Conservation (phyloP, 257 asterid genomes). For the Thymus mandschuricus region DNA sequence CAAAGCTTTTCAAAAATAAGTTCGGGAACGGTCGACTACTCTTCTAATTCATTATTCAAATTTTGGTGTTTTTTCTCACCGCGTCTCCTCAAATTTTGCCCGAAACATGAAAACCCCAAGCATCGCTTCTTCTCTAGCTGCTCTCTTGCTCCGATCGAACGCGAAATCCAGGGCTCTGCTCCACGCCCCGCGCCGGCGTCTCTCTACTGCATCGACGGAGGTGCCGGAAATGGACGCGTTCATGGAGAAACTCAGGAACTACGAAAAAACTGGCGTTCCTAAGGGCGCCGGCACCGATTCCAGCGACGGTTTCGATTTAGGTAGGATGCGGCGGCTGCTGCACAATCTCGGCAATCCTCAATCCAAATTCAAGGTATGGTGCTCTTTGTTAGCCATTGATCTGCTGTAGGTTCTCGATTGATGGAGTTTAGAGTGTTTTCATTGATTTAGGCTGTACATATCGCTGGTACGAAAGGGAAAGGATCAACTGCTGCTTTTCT, state of each 20-base stretch:
- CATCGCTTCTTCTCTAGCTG: slow-evolving; percentile 29
- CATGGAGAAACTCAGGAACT: slow-evolving; percentile 70
- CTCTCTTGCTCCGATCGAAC: slow-evolving; percentile 26
- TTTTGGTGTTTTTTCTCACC: neutral
- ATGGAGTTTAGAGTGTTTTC: neutral
- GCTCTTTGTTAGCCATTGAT: slow-evolving; percentile 11
- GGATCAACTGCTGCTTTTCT: slow-evolving; percentile 94
- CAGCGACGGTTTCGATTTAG: slow-evolving; percentile 80
- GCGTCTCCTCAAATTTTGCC: neutral
- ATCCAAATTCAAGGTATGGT: slow-evolving; percentile 71
- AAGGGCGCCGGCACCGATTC: slow-evolving; percentile 88
- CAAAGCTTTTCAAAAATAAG: too few species aligned
- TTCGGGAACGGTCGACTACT: too few species aligned
- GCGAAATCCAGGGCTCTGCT: slow-evolving; percentile 29
- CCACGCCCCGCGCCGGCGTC: slow-evolving; percentile 29
- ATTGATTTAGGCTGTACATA: slow-evolving; percentile 68
- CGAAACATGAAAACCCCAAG: slow-evolving; percentile 33
- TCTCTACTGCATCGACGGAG: slow-evolving; percentile 45
- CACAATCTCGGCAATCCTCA: slow-evolving; percentile 79
- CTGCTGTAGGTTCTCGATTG: neutral
- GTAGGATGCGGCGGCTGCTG: slow-evolving; percentile 82
- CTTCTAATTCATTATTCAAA: too few species aligned
- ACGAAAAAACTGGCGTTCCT: slow-evolving; percentile 86
- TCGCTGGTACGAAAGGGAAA: slow-evolving; percentile 98
- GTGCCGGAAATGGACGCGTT: slow-evolving; percentile 55